Evolutionary conservation across 345 rosid species (phyloP), one percentile per base, ranked within the genome.

Genomic region (Carallia brachiata): DNA sequence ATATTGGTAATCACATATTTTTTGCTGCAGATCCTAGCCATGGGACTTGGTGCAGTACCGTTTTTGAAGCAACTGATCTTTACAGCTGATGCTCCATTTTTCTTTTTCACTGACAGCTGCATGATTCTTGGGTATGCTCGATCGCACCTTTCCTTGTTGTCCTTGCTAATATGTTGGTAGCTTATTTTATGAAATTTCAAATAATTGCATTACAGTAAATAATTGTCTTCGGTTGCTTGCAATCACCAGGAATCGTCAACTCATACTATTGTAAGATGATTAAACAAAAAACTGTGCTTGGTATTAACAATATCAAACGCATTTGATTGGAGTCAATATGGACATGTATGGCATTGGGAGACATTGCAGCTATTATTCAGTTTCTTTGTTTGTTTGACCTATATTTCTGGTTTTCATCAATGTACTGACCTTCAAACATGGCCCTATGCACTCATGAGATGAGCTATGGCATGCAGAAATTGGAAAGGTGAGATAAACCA

Each of bases 21-120:
- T 64, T 54, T 71, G 10, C 61, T 75, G 78, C 86, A 96, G 99
- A 86, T 96, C 36, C 81, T 96, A 73, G 97, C 99, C 52, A 92
- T 96, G 88, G 75, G 75, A 66, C 87, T 96, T 53, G 99, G 98
- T 62, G 82, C 83, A 37, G 76, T 88, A 53, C 98, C 98, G 18
- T 77, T 84, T 70, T 79, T 92, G 19, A 92, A 92, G 85, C 77
- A 69, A 71, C 78, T 96, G 79, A 89, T 96, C 65, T 96, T 96
- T 80, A 86, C 96, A 77, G 53, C 66, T 53, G 95, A 92, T 78
- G 90, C 97, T 65, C 99, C 98, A 31, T 87, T 96, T 68, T 96
- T 76, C 89, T 96, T 96, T 87, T 90, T 96, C 78, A 90, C 99
- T 8, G 97, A 96, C 78, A 92, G 98, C 85, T 90, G 97, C 84